These are phyloP conservation scores for Globisporangium solare DNA, from an alignment of 352 stramenopile species.

Conservation along the genomic window DNA sequence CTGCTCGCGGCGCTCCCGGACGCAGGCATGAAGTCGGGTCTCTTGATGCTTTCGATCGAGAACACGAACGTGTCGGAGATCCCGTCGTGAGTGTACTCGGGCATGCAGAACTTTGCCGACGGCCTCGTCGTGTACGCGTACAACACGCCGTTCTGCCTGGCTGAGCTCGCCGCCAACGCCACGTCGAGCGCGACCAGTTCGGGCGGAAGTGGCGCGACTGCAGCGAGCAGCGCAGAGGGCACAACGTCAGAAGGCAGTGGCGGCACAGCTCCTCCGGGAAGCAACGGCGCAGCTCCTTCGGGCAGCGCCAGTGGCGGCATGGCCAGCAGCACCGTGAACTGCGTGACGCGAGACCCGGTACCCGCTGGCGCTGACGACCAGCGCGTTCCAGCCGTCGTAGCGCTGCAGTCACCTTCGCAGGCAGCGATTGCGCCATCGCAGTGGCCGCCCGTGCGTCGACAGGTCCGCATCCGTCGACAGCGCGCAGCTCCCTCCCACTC, in stretches of 20 bases:
- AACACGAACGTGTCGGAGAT: constrained; percentile 19
- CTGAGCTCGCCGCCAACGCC: constrained; percentile 1
- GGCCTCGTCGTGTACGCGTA: constrained; percentile 22
- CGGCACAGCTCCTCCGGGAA: neutral
- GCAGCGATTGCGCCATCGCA: too few species aligned
- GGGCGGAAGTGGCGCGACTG: neutral
- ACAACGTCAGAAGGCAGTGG: neutral
- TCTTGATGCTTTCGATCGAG: constrained; percentile 29
- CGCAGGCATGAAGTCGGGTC: constrained; percentile 4
- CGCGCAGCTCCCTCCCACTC: too few species aligned
- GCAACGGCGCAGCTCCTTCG: neutral
- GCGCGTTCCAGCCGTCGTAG: constrained; percentile 10
- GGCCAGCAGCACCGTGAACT: constrained; percentile 14
- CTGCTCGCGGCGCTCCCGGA: constrained; percentile 10
- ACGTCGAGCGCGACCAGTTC: neutral
- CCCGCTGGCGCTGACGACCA: constrained; percentile 21
- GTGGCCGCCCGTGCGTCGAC: too few species aligned
- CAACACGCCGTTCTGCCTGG: constrained; percentile 30
- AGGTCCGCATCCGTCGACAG: too few species aligned
- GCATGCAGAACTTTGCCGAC: neutral
- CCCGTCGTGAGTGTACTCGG: constrained; percentile 10
- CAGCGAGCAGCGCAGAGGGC: neutral
- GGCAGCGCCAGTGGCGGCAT: neutral
- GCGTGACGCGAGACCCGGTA: constrained; percentile 24
- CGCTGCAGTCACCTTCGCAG: neutral